Base-by-base conservation (phyloP, 2,329 filamentous ascomycete species). In the Fusarium guadeloupense region DNA sequence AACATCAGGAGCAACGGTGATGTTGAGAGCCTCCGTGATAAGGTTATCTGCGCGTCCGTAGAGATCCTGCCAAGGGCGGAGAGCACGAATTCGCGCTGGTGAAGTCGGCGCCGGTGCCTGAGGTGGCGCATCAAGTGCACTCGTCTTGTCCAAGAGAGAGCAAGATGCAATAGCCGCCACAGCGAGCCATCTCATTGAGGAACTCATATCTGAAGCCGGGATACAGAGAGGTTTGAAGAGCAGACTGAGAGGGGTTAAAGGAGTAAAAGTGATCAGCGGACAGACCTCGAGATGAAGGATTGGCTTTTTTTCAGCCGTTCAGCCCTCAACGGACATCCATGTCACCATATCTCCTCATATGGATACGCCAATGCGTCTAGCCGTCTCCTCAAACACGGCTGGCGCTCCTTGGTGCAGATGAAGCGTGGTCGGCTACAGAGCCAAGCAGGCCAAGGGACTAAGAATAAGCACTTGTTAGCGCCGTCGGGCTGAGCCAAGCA, bases 41-140 rank as follows among this genome's bases (percentile, higher is more conserved):
- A 25, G 12, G 9, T 3, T 12, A 7, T 58, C 46, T n/a, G 34
- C 40, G 1, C 61, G 61, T 20, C 26, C 44, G 13, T 50, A 64
- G 17, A 53, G 6, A 10, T 19, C 21, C 5, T 53, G 21, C 16
- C 47, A 14, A 14, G 41, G 38, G 13, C 46, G 39, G 6, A 61
- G 10, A 14, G 33, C 42, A 39, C 40, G 23, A 6, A 57, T 20
- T 37, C 35, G 38, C 3, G 54, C 46, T 5, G 59, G 44, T 5
- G 45, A 28, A 20, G 55, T 54, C 14, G 62, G 62, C 6, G 40
- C 62, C 8, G 62, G 57, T 5, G 40, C 62, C 35, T 64, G 54
- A 5, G 52, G 44, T 19, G 58, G 53, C 23, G 25, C 14, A 23
- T 62, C 57, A 5, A 49, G 10, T 9, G 62, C 62, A 14, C 5